phyloP scores from a whole-genome alignment of 2,329 filamentous ascomycete genomes.

The Intubia oerlemansii region DNA sequence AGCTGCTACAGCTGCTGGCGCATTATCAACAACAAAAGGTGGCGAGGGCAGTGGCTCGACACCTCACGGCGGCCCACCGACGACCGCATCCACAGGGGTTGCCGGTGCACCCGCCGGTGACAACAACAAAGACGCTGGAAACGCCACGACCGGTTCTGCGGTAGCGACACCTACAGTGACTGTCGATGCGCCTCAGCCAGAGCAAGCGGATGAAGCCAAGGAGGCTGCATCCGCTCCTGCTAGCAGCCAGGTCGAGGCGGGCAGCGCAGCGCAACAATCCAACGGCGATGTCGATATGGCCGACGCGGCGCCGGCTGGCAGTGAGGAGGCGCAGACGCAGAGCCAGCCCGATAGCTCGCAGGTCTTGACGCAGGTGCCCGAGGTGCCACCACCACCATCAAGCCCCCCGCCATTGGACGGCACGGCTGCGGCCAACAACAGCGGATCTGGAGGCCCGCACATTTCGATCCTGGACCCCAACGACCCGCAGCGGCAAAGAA shows the following conservation, averaged over 20 bases:
- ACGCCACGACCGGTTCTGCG: no score
- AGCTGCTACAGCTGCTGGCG: conserved; percentile 11
- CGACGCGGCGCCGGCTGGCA: conserved; percentile 28
- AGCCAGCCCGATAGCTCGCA: conserved; percentile 21
- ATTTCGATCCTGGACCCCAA: no score
- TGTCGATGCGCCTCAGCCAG: conserved; percentile 16
- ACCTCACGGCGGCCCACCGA: conserved; percentile 20
- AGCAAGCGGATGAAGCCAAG: conserved; percentile 18
- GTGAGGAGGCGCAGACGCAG: no score
- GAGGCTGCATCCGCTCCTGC: no score
- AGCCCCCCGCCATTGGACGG: conserved; percentile 18
- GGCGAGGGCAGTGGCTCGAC: conserved; percentile 21
- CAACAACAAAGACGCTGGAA: no score
- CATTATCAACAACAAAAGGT: conserved; percentile 20
- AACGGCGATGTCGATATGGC: conserved; percentile 48
- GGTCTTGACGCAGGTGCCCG: conserved; percentile 15
- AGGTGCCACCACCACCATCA: conserved; percentile 25
- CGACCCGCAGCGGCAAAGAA: no score
- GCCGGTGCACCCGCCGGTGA: conserved; percentile 16
- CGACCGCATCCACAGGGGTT: conserved; percentile 5
- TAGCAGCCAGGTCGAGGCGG: neutral
- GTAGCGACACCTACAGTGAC: conserved; percentile 19
- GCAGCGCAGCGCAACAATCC: neutral
- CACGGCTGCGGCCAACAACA: conserved; percentile 1
- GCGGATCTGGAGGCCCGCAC: no score